Evolutionary conservation across 106 monocot species (phyloP), one percentile per base, ranked within the genome.

Genomic region (Vanilla planifolia): DNA sequence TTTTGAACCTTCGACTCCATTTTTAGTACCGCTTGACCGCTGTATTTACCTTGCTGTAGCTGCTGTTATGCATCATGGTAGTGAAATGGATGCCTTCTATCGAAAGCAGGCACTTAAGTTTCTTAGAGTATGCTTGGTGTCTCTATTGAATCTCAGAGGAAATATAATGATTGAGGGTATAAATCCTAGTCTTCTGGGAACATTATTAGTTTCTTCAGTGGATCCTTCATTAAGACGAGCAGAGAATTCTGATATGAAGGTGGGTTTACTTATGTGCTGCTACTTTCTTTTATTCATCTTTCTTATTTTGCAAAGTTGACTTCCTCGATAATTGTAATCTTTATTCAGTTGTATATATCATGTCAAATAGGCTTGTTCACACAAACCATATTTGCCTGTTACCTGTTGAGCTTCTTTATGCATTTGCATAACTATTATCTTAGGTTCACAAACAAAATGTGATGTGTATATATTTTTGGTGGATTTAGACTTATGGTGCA

Each of bases 1-100:
- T 37, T 98, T 98, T 75, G 92, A 88, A 57, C 98, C 98, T 48
- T 73, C 87, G 23, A 98, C 98, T 41, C 98, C 84, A 28, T 98
- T 98, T 82, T 71, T 92, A 63, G 98, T 98, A 37, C 98, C 98
- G 8, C 59, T 98, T 59, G 98, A 98, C 70, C 85, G 92, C 19
- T 98, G 81, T 64, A 88, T 98, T 44, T 45, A 88, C 61, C 74
- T 80, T 55, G 92, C 98, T 40, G 79, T 98, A 41, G 73, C 77
- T 35, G 65, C 92, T 7, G 88, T 98, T 46, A 77, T 92, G 92
- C 85, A 80, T 65, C 79, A 62, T 23, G 61, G 48, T 66, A 48
- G 50, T 61, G 67, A 61, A 32, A 77, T 98, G 81, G 92, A 98
- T 67, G 52, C 72, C 30, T 98, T 88, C 67, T 98, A 88, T 66